Conservation (phyloP, 495 filamentous ascomycete genomes). For the Aspergillus hancockii region DNA sequence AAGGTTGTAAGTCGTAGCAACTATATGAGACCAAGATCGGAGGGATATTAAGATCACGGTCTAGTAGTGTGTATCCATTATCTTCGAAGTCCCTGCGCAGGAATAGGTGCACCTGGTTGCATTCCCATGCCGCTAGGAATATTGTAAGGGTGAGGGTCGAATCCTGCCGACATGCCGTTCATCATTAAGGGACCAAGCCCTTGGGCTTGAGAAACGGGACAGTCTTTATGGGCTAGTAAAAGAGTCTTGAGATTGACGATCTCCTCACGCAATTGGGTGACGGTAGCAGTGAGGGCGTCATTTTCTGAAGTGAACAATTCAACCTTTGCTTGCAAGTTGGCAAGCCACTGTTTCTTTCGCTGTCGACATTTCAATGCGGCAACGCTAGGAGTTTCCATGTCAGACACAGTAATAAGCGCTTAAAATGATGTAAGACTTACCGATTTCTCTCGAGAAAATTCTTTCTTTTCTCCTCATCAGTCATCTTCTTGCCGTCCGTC, state of each 20-base stretch:
- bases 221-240: slow-evolving; percentile 94
- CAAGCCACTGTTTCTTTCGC: slow-evolving; percentile 98
- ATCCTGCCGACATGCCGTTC: slow-evolving; percentile 51
- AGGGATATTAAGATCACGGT: slow-evolving; percentile 7
- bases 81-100: slow-evolving; percentile 42
- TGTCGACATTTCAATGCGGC: slow-evolving; percentile 96
- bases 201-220: slow-evolving; percentile 86
- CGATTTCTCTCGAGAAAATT: slow-evolving; percentile 96
- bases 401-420: slow-evolving; percentile 13
- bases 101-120: slow-evolving; percentile 41
- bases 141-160: slow-evolving; percentile 39
- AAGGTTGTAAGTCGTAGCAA: slow-evolving; percentile 9
- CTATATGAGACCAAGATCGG: slow-evolving; percentile 11
- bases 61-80: slow-evolving; percentile 4
- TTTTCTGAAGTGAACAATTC: slow-evolving; percentile 91
- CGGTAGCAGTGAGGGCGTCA: slow-evolving; percentile 79
- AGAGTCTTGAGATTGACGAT: slow-evolving; percentile 94
- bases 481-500: slow-evolving; percentile 79
- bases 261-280: slow-evolving; percentile 84
- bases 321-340: slow-evolving; percentile 92
- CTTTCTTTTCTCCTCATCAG: slow-evolving; percentile 96
- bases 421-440: slow-evolving; percentile 54
- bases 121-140: slow-evolving; percentile 42
- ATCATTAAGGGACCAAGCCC: slow-evolving; percentile 71
- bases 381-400: slow-evolving; percentile 59